Base-by-base conservation (phyloP, 495 filamentous ascomycete species). In the Cairneyella variabilis region DNA sequence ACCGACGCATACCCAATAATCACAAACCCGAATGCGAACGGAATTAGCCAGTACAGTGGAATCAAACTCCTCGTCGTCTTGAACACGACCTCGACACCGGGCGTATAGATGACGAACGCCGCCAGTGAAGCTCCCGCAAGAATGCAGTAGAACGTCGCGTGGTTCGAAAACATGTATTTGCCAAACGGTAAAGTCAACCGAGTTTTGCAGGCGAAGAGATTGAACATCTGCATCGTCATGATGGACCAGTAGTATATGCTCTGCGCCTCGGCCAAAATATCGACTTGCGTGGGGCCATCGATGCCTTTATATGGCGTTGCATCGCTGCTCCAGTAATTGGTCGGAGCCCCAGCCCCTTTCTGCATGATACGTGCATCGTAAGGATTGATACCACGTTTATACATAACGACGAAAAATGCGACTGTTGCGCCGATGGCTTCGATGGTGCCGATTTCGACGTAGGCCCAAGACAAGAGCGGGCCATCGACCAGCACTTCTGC, bases 171-270 rank as follows among this genome's bases (percentile, higher is more conserved):
- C 18, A 76, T 61, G 1, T 83, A 83, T 8, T 79, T 76, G 11
- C 83, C 79, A 43, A 83, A 79, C 51, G 88, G 79, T 45, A 87
- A 77, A 36, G 72, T 79, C 30, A 86, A 72, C 0, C 80, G 66
- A 3, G 80, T 85, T 12, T 84, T 77, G n/a, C 84, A 71, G 4
- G 74, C 79, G 54, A 87, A 74, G 11, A 88, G 71, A 59, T 84
- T 89, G 68, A 85, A 86, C 51, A 59, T 59, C 55, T 66, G 64
- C 61, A 66, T 62, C 16, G 64, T 66, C 64, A 66, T 66, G 47
- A 66, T 55, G 32, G 64, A 53, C 64, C 64, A 66, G 49, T 66
- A 66, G 41, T 64, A 66, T 59, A 66, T 62, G 3, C 56, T 60
- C 46, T 66, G 64, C 3, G 61, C 64, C 49, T 66, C 64, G 36